These are phyloP conservation scores for Scutellaria minor DNA, from an alignment of 257 asterid genomes.

Conservation along the genomic window DNA sequence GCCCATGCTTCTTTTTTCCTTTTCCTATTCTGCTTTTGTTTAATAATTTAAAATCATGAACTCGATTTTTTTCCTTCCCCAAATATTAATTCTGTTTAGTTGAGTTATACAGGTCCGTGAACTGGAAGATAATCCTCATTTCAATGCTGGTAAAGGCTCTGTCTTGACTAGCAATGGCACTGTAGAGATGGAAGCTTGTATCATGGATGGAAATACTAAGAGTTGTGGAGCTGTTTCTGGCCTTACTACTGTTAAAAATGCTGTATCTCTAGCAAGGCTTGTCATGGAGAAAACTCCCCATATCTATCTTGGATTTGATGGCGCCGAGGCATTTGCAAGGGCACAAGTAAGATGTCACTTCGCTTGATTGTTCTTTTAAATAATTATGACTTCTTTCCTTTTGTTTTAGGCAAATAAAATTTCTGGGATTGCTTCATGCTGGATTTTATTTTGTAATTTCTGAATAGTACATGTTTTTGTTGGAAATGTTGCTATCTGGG, in stretches of 20 bases:
- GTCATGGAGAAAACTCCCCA: constrained; percentile 99
- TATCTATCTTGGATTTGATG: constrained; percentile 85
- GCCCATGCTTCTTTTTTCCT: background rate
- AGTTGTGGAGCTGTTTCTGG: constrained; percentile 95
- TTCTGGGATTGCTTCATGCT: constrained; percentile 3
- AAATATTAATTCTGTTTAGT: background rate
- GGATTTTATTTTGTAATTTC: background rate
- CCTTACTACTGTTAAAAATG: constrained; percentile 74
- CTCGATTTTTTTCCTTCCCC: background rate
- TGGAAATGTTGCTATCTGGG: background rate
- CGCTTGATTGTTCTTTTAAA: constrained; percentile 7
- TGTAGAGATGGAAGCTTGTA: constrained; percentile 96
- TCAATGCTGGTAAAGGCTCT: constrained; percentile 93
- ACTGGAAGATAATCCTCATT: constrained; percentile 75
- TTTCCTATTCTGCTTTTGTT: background rate
- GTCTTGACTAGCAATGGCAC: constrained; percentile 80
- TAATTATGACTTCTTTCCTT: background rate
- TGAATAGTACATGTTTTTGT: background rate
- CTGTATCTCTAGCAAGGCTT: constrained; percentile 84
- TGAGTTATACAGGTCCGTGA: constrained; percentile 70
- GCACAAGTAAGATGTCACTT: constrained; percentile 59
- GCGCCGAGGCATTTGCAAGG: constrained; percentile 92
- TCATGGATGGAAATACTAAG: constrained; percentile 91
- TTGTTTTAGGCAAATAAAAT: constrained; percentile 4
- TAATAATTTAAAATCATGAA: background rate